Evolutionary conservation across 345 rosid genomes (phyloP).

Genomic region (Eucalyptus regnans): DNA sequence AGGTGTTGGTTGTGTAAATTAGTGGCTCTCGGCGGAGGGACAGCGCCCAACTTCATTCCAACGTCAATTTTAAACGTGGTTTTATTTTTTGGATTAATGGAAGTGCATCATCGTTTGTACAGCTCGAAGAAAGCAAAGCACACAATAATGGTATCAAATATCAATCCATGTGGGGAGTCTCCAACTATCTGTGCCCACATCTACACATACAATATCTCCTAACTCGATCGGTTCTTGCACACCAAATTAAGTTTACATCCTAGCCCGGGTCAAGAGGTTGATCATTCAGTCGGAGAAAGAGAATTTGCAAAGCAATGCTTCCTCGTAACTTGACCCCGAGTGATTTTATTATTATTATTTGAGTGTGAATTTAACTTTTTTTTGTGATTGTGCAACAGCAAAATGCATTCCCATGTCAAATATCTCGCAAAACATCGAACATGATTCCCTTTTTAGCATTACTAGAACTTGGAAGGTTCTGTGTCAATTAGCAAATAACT

Average conservation of each 20-base stretch:
- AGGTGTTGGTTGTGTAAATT: not conserved
- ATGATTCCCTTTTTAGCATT: too few relatives aligned
- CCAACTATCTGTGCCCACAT: not conserved
- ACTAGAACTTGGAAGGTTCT: accelerated
- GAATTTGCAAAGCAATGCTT: not conserved
- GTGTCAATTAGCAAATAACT: not conserved
- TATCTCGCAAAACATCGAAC: not conserved
- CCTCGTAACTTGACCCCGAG: not conserved
- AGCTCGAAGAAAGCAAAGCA: not conserved
- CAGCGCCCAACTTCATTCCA: not conserved
- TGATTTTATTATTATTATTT: not conserved
- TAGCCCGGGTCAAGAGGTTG: not conserved
- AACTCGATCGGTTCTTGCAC: not conserved
- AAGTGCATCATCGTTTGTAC: not conserved
- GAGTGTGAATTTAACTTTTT: not conserved
- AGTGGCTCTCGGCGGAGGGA: not conserved
- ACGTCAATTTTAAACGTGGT: not conserved
- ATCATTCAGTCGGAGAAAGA: not conserved
- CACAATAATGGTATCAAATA: not conserved
- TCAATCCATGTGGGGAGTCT: not conserved
- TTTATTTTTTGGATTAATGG: not conserved
- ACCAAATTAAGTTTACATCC: not conserved
- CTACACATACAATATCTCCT: not conserved
- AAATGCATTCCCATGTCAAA: not conserved
- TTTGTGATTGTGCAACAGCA: not conserved